Percentiles rank a stretch among this genome's conserved stretches.
These are phyloP conservation scores for Kwoniella pini DNA, from an alignment of 768 basidiomycete species.

Conservation along the genomic window DNA sequence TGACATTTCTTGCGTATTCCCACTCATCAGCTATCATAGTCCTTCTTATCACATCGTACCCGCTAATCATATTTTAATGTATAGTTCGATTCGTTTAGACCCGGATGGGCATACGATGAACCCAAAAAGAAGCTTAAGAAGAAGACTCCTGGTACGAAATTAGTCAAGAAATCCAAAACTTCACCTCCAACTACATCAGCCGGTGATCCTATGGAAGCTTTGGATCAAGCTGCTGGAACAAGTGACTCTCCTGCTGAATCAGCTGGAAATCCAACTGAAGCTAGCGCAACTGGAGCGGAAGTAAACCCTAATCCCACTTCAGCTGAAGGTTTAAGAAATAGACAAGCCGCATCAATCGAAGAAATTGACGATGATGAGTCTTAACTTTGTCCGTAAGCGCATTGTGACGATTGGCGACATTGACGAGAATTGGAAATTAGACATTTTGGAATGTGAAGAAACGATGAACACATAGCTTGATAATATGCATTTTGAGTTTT, in stretches of 20 bases:
- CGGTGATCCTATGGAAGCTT: neutral
- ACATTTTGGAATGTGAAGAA: no score
- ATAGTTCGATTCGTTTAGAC: slow-evolving; percentile 95
- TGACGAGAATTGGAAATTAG: no score
- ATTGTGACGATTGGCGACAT: neutral
- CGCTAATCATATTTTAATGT: neutral
- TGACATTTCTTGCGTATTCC: no score
- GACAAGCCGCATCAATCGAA: slow-evolving; percentile 58
- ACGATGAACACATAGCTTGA: no score
- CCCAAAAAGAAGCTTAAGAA: slow-evolving; percentile 64
- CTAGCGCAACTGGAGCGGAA: slow-evolving; percentile 7
- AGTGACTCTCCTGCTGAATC: neutral
- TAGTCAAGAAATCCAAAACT: slow-evolving; percentile 21
- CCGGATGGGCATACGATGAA: slow-evolving; percentile 94
- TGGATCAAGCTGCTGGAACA: neutral
- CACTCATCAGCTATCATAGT: no score
- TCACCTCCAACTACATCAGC: neutral
- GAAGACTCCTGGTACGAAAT: slow-evolving; percentile 12
- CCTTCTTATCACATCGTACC: no score
- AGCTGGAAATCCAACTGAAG: neutral
- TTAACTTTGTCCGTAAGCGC: neutral
- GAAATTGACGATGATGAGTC: slow-evolving; percentile 58
- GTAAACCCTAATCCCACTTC: neutral
- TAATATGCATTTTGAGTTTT: no score
- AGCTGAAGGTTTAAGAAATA: slow-evolving; percentile 24